Conservation (phyloP, 148 eudicot species). For the Fallopia convolvulus region DNA sequence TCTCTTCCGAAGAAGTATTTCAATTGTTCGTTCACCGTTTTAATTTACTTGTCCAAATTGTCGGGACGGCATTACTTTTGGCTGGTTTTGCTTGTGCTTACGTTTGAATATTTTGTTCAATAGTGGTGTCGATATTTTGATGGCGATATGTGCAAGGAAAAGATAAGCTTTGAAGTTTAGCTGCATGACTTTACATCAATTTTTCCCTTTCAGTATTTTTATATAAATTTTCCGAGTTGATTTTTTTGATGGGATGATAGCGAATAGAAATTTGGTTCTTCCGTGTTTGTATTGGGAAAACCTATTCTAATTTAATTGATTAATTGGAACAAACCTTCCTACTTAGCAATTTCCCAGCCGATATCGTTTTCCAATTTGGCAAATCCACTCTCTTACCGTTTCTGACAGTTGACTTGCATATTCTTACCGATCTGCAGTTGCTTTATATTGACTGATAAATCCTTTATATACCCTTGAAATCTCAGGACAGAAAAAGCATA, state of each 20-base stretch:
- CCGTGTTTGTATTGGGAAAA: background rate
- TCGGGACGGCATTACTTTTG: background rate
- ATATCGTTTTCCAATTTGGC: background rate
- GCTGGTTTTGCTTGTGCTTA: background rate
- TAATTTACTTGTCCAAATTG: background rate
- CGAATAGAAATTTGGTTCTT: conserved; percentile 6
- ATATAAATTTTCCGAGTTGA: background rate
- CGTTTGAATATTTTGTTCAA: conserved; percentile 1
- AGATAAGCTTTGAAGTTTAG: conserved; percentile 5
- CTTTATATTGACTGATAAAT: background rate
- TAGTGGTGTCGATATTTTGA: background rate
- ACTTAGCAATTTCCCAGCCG: background rate
- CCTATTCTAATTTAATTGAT: background rate
- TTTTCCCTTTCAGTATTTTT: background rate
- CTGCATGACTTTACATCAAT: background rate
- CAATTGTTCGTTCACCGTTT: background rate
- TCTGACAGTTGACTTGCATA: conserved; percentile 3
- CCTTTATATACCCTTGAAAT: background rate
- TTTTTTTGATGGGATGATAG: background rate
- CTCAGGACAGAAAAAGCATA: background rate
- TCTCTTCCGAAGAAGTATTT: background rate
- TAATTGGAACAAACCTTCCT: background rate
- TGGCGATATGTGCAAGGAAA: background rate
- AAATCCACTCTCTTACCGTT: background rate
- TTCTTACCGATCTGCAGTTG: background rate